Evolutionary conservation across 1,284 basidiomycete species (phyloP), one percentile per base, ranked within the genome.

Genomic region (Quambalaria eucalypti): DNA sequence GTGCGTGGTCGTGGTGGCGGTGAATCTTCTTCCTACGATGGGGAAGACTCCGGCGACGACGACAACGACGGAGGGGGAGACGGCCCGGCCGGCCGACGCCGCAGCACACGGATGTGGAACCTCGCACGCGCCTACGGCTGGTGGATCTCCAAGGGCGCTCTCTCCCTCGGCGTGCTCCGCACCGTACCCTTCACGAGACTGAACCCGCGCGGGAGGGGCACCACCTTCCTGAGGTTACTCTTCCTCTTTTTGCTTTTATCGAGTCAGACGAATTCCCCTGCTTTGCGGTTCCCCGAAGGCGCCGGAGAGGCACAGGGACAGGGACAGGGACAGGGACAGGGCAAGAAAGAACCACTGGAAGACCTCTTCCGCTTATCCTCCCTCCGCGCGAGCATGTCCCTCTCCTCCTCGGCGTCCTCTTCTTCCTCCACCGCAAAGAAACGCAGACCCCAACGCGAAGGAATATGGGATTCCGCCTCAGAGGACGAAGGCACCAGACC

Each of bases 71-170:
- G 44, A 28, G 52, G 50, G 30, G 42, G 25, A 26, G 42, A 46
- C 16, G 42, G n/a, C 6, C 14, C 16, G 16, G 19, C 14, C 14
- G 29, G 28, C 9, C 8, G 55, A 47, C 0, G 50, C 23, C 4
- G 55, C 52, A 14, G 54, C 53, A 4, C 48, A 61, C 81, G 82
- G 66, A 81, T 80, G 48, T 79, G 88, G 28, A 88, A 86, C 66
- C 68, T 88, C 12, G 88, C 88, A 25, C 82, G 81, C 56, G 84
- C 86, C 2, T 88, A 88, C 66, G 87, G 82, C 1, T 92, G 88
- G 86, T 86, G 87, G 82, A 79, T 90, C 30, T 87, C 85, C 0
- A 86, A 87, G 69, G 85, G 84, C 49, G 81, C 81, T 16, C 78
- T 87, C 25, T 79, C 84, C 25, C 77, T 97, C 42, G 80, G 83